phyloP scores from a whole-genome alignment of 768 basidiomycete species.

The Boletus subparvulus region DNA sequence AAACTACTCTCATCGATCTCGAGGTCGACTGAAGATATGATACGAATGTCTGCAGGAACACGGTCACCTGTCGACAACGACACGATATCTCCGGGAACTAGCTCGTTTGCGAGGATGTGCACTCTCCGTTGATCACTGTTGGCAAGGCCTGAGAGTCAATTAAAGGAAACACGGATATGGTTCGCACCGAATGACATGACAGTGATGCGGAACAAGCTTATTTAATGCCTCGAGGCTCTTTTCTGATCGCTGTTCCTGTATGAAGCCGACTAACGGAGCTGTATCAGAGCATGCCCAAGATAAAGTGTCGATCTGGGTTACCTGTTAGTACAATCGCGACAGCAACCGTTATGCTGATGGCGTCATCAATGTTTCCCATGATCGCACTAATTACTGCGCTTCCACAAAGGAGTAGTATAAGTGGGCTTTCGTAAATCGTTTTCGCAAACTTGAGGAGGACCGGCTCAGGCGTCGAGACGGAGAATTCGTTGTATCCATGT shows the following conservation, averaged over 20 bases:
- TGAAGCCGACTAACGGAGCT: conserved; percentile 69
- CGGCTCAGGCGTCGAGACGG: conserved; percentile 79
- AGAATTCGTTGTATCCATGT: conserved; percentile 94
- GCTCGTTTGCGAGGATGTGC: conserved; percentile 91
- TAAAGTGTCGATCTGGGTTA: conserved; percentile 35
- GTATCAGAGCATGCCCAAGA: background rate
- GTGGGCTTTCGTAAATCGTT: conserved; percentile 92
- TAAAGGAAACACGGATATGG: background rate
- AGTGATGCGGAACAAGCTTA: conserved; percentile 96
- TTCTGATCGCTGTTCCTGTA: conserved; percentile 94
- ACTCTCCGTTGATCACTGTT: conserved; percentile 52
- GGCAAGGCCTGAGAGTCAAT: background rate
- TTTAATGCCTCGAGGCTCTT: conserved; percentile 93
- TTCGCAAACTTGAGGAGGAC: conserved; percentile 86
- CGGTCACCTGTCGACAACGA: conserved; percentile 90
- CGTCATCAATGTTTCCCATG: conserved; percentile 96
- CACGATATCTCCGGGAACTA: conserved; percentile 94
- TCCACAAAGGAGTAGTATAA: conserved; percentile 87
- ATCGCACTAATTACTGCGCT: conserved; percentile 86
- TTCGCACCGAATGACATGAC: conserved; percentile 73
- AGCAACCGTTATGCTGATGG: conserved; percentile 88
- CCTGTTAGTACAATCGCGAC: conserved; percentile 92
- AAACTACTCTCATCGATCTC: conserved; percentile 96
- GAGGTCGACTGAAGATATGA: conserved; percentile 77
- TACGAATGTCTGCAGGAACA: conserved; percentile 88